These are phyloP conservation scores for Gautieria morchelliformis DNA, from an alignment of 768 basidiomycete species.

Conservation along the genomic window DNA sequence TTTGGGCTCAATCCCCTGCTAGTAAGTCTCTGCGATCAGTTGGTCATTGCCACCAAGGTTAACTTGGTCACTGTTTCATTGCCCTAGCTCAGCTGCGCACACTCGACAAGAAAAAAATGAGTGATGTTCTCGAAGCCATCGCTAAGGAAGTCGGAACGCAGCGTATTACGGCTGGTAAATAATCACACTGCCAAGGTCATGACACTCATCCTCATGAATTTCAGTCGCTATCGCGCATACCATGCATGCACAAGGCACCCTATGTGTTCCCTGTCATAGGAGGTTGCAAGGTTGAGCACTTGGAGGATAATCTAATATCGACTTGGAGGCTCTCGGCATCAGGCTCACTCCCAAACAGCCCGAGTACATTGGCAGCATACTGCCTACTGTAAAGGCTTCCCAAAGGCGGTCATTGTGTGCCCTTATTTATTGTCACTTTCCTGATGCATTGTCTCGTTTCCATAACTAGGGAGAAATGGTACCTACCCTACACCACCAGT, in stretches of 20 bases:
- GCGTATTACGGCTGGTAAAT: constrained; percentile 31
- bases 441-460: background rate
- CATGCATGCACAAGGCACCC: constrained; percentile 42
- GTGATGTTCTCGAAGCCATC: constrained; percentile 38
- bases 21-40: too few species aligned
- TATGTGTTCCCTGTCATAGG: too few species aligned
- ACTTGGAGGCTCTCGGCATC: constrained; percentile 42
- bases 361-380: constrained; percentile 30
- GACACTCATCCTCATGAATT: background rate
- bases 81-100: too few species aligned
- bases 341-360: constrained; percentile 36
- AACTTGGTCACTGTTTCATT: too few species aligned
- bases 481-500: too few species aligned
- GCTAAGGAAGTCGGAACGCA: constrained; percentile 27
- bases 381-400: constrained; percentile 40
- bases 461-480: background rate
- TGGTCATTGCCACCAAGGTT: too few species aligned
- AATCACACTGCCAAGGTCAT: constrained; percentile 4
- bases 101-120: constrained; percentile 33
- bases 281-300: constrained; percentile 42
- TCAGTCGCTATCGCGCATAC: constrained; percentile 45
- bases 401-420: constrained; percentile 24
- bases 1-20: too few species aligned
- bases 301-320: constrained; percentile 39
- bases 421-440: background rate